phyloP scores from a whole-genome alignment of 108 stramenopile genomes.

The Skeletonema costatum region DNA sequence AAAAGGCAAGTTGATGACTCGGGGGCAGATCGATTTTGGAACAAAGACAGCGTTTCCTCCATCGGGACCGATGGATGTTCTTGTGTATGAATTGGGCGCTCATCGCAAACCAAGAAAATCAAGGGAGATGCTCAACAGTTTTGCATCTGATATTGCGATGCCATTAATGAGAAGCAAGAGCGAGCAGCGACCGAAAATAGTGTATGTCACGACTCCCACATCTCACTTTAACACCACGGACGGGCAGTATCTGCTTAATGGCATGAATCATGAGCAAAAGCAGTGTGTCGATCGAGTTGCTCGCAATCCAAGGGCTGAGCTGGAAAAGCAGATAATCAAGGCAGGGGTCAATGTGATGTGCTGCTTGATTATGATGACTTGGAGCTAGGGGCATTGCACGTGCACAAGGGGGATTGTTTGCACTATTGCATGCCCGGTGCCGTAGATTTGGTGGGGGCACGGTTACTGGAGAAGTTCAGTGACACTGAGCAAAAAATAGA shows the following conservation, averaged over 20 bases:
- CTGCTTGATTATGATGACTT: slow-evolving; percentile 30
- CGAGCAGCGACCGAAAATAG: slow-evolving; percentile 9
- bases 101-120: background rate
- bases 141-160: slow-evolving; percentile 4
- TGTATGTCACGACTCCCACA: slow-evolving; percentile 29
- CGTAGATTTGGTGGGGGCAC: background rate
- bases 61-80: slow-evolving; percentile 2
- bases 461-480: background rate
- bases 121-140: background rate
- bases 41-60: slow-evolving; percentile 13
- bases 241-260: background rate
- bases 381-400: slow-evolving; percentile 19
- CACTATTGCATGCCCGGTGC: slow-evolving; percentile 42
- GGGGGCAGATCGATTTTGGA: slow-evolving; percentile 21
- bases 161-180: slow-evolving; percentile 7
- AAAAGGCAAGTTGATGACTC: background rate
- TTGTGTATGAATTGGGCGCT: slow-evolving; percentile 22
- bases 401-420: slow-evolving; percentile 16
- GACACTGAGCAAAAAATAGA: too few relatives aligned
- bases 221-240: slow-evolving; percentile 25
- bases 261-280: background rate
- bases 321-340: slow-evolving; percentile 18
- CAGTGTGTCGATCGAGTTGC: slow-evolving; percentile 4
- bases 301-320: slow-evolving; percentile 21
- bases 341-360: slow-evolving; percentile 30